Evolutionary conservation across 2,329 filamentous ascomycete species (phyloP).

Genomic region (Magnaporthales sp.): DNA sequence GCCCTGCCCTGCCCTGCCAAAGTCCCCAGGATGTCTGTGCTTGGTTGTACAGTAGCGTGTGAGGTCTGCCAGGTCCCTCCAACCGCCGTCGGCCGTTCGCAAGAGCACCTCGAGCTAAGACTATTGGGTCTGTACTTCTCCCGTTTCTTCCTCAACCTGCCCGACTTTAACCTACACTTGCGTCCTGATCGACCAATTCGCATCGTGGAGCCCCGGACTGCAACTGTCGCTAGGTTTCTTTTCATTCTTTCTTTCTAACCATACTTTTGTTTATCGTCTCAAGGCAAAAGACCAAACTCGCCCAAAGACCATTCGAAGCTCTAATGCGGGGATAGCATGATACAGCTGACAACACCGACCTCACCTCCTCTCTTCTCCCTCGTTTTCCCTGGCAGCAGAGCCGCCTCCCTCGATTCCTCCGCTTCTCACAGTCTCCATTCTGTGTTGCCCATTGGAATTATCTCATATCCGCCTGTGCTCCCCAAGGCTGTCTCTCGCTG

Average conservation of each 20-base stretch:
- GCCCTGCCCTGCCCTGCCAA: neutral
- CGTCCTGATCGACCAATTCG: neutral
- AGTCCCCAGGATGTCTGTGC: neutral
- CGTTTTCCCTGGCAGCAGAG: neutral
- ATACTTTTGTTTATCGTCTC: neutral
- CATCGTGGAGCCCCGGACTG: neutral
- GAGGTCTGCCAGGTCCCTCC: neutral
- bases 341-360: neutral
- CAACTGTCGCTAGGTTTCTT: neutral
- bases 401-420: neutral
- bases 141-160: neutral
- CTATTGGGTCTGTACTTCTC: neutral
- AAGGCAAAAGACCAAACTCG: neutral
- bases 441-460: slow-evolving; percentile 3
- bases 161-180: neutral
- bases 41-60: neutral
- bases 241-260: neutral
- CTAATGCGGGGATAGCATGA: neutral
- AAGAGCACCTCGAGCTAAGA: neutral
- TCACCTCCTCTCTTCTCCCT: neutral
- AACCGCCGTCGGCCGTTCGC: neutral
- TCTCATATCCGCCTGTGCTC: neutral
- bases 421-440: neutral
- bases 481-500: neutral
- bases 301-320: neutral